Conservation (phyloP, 1,284 basidiomycete species). For the Papiliotrema flavescens region DNA sequence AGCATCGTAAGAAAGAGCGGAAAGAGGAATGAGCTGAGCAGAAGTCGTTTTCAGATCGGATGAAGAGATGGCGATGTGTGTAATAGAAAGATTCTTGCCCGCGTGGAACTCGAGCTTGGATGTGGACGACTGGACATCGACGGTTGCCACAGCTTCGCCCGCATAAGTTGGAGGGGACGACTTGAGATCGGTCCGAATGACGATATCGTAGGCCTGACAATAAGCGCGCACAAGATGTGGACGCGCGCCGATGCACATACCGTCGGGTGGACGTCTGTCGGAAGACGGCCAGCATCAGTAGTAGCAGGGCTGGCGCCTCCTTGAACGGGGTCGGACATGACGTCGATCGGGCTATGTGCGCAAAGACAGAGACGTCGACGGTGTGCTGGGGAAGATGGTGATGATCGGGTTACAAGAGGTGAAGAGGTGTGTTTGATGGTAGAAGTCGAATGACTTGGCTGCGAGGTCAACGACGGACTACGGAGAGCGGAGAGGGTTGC, state of each 20-base stretch:
- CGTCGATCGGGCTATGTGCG: slow-evolving; percentile 10
- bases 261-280: slow-evolving; percentile 57
- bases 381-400: neutral
- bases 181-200: slow-evolving; percentile 77
- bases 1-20: slow-evolving; percentile 56
- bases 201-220: slow-evolving; percentile 70
- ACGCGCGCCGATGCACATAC: slow-evolving; percentile 11
- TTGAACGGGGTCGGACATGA: slow-evolving; percentile 16
- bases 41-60: slow-evolving; percentile 59
- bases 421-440: neutral
- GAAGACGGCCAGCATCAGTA: slow-evolving; percentile 63
- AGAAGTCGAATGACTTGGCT: neutral
- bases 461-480: too few relatives aligned
- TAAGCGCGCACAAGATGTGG: neutral
- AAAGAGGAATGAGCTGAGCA: slow-evolving; percentile 48
- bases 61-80: slow-evolving; percentile 62
- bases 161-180: slow-evolving; percentile 60
- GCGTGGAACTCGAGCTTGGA: slow-evolving; percentile 66
- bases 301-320: slow-evolving; percentile 20
- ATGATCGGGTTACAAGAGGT: neutral
- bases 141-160: slow-evolving; percentile 74
- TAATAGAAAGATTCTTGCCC: slow-evolving; percentile 62
- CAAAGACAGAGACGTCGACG: slow-evolving; percentile 19
- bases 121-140: slow-evolving; percentile 68
- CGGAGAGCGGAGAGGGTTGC: too few relatives aligned